A percentile compares a stretch with the other conserved stretches of the same genome.
Conservation (phyloP, 73 alveolate species). For the Tetrahymena thermophila region DNA sequence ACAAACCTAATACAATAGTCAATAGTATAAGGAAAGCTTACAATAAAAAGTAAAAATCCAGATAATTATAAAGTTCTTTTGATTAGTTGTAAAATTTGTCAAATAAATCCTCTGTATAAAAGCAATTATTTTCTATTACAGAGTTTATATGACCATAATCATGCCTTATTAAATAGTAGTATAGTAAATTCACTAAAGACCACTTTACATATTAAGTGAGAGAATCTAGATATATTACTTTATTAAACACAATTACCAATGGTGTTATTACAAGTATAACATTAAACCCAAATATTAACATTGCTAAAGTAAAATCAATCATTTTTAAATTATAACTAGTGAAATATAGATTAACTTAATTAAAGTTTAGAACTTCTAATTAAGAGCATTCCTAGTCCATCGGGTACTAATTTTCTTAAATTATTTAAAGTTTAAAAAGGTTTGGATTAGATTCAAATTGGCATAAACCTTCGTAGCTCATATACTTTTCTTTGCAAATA, state of each 20-base stretch:
- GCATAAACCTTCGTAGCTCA: background rate
- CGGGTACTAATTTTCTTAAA: background rate
- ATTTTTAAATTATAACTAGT: background rate
- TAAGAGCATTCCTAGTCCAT: background rate
- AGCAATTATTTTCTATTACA: background rate
- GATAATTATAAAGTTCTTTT: background rate
- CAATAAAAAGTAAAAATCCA: background rate
- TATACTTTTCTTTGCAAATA: background rate
- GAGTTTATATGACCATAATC: background rate
- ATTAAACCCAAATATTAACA: background rate
- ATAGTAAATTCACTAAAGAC: background rate
- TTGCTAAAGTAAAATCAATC: background rate
- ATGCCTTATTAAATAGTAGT: background rate
- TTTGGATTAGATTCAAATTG: background rate
- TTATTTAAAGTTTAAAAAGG: background rate
- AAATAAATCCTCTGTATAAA: background rate
- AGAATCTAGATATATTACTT: background rate
- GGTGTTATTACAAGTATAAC: background rate
- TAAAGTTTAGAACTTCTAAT: background rate
- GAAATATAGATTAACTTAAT: background rate
- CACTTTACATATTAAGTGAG: background rate
- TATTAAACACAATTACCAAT: background rate
- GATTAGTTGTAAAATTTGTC: background rate
- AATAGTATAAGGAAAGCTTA: background rate
- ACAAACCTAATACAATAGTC: background rate